These are phyloP conservation scores for Pseudevernia furfuracea DNA, from an alignment of 495 filamentous ascomycete species.

Conservation along the genomic window DNA sequence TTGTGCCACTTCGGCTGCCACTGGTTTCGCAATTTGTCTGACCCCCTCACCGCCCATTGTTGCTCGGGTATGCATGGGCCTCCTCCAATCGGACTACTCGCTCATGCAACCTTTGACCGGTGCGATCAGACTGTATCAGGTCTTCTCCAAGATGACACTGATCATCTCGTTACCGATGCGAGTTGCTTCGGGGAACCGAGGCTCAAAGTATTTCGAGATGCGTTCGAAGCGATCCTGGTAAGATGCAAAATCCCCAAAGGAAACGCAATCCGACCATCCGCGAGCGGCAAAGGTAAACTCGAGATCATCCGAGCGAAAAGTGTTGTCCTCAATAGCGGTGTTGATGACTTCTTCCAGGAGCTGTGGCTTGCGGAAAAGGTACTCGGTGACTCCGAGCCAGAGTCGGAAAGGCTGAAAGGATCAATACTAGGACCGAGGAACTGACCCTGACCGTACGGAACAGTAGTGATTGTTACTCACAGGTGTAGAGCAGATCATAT, in stretches of 20 bases:
- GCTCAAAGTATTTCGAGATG: conserved; percentile 85
- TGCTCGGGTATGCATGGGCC: background rate
- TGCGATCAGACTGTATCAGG: conserved; percentile 22
- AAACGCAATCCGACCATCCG: conserved; percentile 88
- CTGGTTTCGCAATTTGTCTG: background rate
- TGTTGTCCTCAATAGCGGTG: conserved; percentile 78
- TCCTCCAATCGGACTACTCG: background rate
- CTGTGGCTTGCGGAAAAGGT: conserved; percentile 78
- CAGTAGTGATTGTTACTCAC: conserved; percentile 36
- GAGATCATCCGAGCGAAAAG: conserved; percentile 83
- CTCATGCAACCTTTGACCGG: background rate
- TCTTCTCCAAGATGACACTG: conserved; percentile 85
- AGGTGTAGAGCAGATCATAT: conserved; percentile 98
- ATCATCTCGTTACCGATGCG: conserved; percentile 95
- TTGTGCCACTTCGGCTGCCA: background rate
- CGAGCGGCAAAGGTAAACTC: conserved; percentile 96
- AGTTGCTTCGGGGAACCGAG: conserved; percentile 75
- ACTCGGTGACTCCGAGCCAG: conserved; percentile 96
- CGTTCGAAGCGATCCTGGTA: conserved; percentile 83
- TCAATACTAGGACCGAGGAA: background rate
- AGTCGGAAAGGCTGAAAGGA: conserved; percentile 71
- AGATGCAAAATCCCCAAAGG: conserved; percentile 79
- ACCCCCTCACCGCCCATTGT: background rate
- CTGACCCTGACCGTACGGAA: background rate
- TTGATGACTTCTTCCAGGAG: conserved; percentile 79